Conservation (phyloP, 768 basidiomycete species). For the Pulveroboletus ravenelii region DNA sequence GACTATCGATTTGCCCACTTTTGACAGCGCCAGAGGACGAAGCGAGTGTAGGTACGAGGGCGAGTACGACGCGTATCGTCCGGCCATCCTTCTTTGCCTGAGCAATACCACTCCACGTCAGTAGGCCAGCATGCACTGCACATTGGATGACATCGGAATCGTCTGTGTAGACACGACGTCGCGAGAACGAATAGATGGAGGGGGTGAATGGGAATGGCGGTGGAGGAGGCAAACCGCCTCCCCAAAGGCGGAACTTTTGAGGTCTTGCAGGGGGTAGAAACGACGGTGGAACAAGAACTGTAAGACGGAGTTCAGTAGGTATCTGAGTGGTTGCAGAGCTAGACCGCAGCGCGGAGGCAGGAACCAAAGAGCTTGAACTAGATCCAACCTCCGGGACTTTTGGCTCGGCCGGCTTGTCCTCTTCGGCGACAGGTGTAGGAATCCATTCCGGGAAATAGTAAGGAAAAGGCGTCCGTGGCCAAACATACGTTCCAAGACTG, state of each 20-base stretch:
- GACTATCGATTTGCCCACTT: conserved; percentile 23
- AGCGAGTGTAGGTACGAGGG: conserved; percentile 35
- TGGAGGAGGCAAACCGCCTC: conserved; percentile 50
- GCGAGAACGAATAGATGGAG: conserved; percentile 26
- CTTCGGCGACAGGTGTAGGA: conserved; percentile 25
- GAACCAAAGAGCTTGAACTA: conserved; percentile 30
- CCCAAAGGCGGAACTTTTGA: conserved; percentile 59
- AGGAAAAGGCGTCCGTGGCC: conserved; percentile 30
- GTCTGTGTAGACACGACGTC: conserved; percentile 68
- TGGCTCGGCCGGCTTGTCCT: conserved; percentile 18
- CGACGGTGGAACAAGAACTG: conserved; percentile 55
- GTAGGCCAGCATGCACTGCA: conserved; percentile 59
- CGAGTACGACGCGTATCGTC: conserved; percentile 40
- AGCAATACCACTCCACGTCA: conserved; percentile 40
- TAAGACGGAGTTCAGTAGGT: conserved; percentile 35
- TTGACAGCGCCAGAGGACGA: conserved; percentile 43
- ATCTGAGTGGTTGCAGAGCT: conserved; percentile 9
- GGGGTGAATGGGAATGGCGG: conserved; percentile 32
- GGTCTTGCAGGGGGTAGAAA: conserved; percentile 56
- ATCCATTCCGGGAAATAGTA: conserved; percentile 34
- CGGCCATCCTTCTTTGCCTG: conserved; percentile 35
- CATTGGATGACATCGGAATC: conserved; percentile 70
- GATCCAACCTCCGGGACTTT: conserved; percentile 16
- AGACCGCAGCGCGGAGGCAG: conserved; percentile 5
- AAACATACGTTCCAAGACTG: conserved; percentile 27